Evolutionary conservation across 169 alveolate species (phyloP), one percentile per base, ranked within the genome.

Genomic region (Eimeria praecox): DNA sequence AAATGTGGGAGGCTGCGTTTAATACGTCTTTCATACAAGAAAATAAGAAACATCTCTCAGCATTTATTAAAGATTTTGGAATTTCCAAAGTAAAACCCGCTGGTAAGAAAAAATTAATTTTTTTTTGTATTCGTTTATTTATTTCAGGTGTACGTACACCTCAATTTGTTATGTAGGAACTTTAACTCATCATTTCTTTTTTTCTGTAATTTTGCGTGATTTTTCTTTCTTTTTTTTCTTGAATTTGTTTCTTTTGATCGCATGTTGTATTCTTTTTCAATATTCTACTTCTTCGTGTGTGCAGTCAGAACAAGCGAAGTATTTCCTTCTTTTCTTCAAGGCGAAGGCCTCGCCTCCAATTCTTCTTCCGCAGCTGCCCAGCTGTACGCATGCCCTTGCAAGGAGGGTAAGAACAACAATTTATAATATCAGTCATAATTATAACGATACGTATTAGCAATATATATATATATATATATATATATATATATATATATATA

Each of bases 341-440:
- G 75, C 1, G 56, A 44, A 3, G 20, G 80, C 3, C 90, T 14
- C 18, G 1, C 75, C 0, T 14, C 56, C 12, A 49, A 49, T 12
- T 49, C 56, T 12, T 8, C 56, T 49, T 49, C 56, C 5, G 78
- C 78, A 49, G 30, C 95, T 8, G 24, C 88, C 5, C 95, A 90
- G 95, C 71, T 90, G 62, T 90, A 90, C 38, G 95, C 95, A 1
- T 90, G 95, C 95, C 95, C 95, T 22, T 90, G 95, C 95, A 90
- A 71, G 64, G 38, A 33, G 14, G 95, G 95, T 90, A 40, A 44
- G 89, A 56, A 56, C 12, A 49, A 49, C 12, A 49, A 49, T 49
- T 49, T 8, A 49, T 49, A 49, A 49, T 49, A 49, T 5, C 12
- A 49, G 12, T 49, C 5, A 49, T 49, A 49, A 49, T 49, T 49